Evolutionary conservation across 805 yeast genomes (phyloP), one percentile per base, ranked within the genome.

Genomic region (Candida manassasensis): DNA sequence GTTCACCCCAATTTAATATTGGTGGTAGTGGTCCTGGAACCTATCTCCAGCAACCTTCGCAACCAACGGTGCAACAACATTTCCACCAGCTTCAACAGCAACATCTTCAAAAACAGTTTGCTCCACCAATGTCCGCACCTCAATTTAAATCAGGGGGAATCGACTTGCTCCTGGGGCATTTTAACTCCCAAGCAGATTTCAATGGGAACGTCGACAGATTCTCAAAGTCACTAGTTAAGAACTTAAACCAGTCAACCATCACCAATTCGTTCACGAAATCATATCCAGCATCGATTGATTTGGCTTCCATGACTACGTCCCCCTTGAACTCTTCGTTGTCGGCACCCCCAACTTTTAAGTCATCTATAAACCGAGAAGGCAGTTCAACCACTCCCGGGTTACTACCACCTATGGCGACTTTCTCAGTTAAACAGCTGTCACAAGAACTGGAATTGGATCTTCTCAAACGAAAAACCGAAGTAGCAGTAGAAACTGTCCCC

Each of bases 251-350:
- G 21, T 29, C 38, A 17, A 28, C 29, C 19, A 29, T 29, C 21
- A 33, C 43, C 7, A 29, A 29, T 27, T 16, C 47, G 12, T 48
- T 48, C 39, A 44, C 53, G 13, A 58, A 57, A 39, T 74, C 81
- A 7, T 69, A 70, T 39, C 74, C 69, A 10, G 69, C 79, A 3
- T 66, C 77, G 6, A 62, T 73, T 21, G 77, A 77, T 48, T 56
- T 78, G 35, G 71, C 79, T n/a, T 66, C 74, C 19, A 73, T 74
- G 38, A 75, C 79, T n/a, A 43, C 52, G 13, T 39, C 52, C 33
- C 53, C 52, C 17, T 29, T 42, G 35, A 42, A 43, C 19, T 35
- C 40, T 10, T 28, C 41, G 21, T 34, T 15, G 7, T 26, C 29
- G 21, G 30, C 34, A 11, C 42, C 32, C 24, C 21, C 21, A 14